A percentile compares a stretch with the other conserved stretches of the same genome.
phyloP scores from a whole-genome alignment of 768 basidiomycete genomes.

The Pholiota conissans region DNA sequence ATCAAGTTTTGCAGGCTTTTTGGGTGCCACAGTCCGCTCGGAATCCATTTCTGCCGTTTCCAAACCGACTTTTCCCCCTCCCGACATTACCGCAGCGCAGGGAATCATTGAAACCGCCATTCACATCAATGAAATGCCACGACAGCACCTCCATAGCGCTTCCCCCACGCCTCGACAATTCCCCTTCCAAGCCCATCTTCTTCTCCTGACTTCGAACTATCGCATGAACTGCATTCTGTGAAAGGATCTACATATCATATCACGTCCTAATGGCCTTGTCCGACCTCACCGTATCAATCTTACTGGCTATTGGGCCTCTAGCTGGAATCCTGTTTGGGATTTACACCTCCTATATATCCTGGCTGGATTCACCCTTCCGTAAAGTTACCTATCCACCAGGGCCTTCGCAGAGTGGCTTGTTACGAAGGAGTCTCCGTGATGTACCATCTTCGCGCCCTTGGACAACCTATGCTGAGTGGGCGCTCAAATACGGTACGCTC shows the following conservation, averaged over 20 bases:
- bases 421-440: conserved; percentile 4
- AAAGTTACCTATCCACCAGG: conserved; percentile 17
- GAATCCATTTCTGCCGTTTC: neutral
- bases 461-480: conserved; percentile 15
- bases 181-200: too few species aligned
- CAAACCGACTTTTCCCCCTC: neutral
- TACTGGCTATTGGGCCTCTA: conserved; percentile 15
- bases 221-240: neutral
- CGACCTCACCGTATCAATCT: conserved; percentile 13
- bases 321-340: conserved; percentile 9
- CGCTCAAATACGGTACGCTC: conserved; percentile 16
- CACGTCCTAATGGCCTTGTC: conserved; percentile 7
- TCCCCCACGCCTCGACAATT: neutral
- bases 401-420: conserved; percentile 8
- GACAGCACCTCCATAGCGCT: neutral
- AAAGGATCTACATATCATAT: neutral
- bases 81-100: neutral
- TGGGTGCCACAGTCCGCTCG: neutral
- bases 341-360: conserved; percentile 15
- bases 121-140: neutral
- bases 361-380: conserved; percentile 14
- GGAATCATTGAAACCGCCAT: neutral
- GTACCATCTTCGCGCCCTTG: conserved; percentile 11
- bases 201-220: neutral
- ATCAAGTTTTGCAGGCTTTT: neutral